These are phyloP conservation scores for Picea sitchensis DNA, from an alignment of 75 land plant species.

Conservation along the genomic window DNA sequence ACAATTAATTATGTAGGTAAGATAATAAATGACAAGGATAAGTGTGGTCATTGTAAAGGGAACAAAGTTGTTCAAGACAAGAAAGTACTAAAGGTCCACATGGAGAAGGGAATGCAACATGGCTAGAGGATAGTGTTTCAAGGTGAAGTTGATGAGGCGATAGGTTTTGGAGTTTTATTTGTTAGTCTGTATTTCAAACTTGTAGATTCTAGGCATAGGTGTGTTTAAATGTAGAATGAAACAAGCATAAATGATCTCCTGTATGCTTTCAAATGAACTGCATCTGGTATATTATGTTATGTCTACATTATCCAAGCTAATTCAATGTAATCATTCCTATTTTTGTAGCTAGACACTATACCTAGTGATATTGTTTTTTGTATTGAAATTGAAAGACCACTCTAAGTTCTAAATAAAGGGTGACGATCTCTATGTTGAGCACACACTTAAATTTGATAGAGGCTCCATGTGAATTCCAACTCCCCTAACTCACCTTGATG, in stretches of 20 bases:
- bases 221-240: no score
- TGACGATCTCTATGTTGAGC: constrained; percentile 35
- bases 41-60: constrained; percentile 66
- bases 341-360: constrained; percentile 27
- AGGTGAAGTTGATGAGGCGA: constrained; percentile 85
- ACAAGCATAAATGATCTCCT: no score
- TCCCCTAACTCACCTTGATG: constrained; percentile 29
- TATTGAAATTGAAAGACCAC: constrained; percentile 32
- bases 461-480: constrained; percentile 37
- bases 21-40: constrained; percentile 59
- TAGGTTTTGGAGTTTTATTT: constrained; percentile 18
- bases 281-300: no score
- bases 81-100: constrained; percentile 72
- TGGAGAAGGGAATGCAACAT: constrained; percentile 79
- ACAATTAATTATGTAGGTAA: constrained; percentile 34
- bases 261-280: no score
- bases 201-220: no score
- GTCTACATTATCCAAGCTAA: not conserved
- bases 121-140: constrained; percentile 57
- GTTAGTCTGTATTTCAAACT: not conserved
- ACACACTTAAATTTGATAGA: constrained; percentile 20
- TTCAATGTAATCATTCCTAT: not conserved
- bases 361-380: constrained; percentile 57
- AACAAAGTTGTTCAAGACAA: constrained; percentile 66
- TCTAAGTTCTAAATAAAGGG: constrained; percentile 38